A percentile compares a stretch with the other conserved stretches of the same genome.
Evolutionary conservation across 2,329 filamentous ascomycete species (phyloP).

Genomic region (Fusarium succisae): DNA sequence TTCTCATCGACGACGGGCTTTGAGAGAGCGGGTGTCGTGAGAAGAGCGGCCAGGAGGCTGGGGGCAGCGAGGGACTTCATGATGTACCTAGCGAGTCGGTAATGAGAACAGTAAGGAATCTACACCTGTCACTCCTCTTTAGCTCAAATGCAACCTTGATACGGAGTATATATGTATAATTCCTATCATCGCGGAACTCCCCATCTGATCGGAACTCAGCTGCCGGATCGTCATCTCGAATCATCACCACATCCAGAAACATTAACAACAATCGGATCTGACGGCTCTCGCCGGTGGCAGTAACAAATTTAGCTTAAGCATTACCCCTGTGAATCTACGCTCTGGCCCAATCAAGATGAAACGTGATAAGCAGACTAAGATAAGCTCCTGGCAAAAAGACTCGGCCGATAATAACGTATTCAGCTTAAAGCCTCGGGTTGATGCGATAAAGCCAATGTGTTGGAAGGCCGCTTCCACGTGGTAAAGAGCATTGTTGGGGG

Average conservation of each 20-base stretch:
- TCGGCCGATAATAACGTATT: background rate
- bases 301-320: background rate
- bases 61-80: background rate
- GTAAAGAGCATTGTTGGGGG: background rate
- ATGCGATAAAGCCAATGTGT: background rate
- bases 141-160: background rate
- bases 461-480: background rate
- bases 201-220: background rate
- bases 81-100: background rate
- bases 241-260: background rate
- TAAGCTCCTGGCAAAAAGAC: background rate
- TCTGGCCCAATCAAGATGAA: background rate
- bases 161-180: slow-evolving; percentile 2
- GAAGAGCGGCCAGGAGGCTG: background rate
- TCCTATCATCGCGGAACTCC: background rate
- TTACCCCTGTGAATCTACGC: background rate
- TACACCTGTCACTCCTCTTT: background rate
- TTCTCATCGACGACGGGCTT: background rate
- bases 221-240: background rate
- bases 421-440: background rate
- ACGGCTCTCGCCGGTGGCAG: background rate
- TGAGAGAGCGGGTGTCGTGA: background rate
- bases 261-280: background rate
- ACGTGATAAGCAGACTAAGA: background rate
- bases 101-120: background rate